phyloP scores from a whole-genome alignment of 495 filamentous ascomycete genomes.

The Penicillium turbatum region DNA sequence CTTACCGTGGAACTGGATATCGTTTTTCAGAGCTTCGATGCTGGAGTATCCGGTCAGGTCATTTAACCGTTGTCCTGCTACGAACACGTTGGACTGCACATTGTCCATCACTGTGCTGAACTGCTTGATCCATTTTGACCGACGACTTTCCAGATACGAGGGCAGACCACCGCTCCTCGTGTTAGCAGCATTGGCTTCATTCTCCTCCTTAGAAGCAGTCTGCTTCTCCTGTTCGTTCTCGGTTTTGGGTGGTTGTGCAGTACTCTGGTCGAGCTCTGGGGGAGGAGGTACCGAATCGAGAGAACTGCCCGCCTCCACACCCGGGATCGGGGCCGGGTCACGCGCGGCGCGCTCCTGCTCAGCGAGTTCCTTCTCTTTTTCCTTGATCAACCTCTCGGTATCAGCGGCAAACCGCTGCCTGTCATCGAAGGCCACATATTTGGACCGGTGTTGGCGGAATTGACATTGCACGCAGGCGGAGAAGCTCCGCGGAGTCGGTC shows the following conservation, averaged over 20 bases:
- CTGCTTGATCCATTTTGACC: slow-evolving; percentile 67
- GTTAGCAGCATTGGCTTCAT: not conserved
- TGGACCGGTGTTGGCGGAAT: slow-evolving; percentile 28
- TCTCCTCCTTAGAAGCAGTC: slow-evolving; percentile 5
- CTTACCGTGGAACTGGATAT: slow-evolving; percentile 66
- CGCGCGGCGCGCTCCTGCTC: slow-evolving; percentile 14
- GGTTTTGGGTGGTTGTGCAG: slow-evolving; percentile 4
- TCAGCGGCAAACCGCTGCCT: slow-evolving; percentile 16
- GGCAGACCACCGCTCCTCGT: slow-evolving; percentile 52
- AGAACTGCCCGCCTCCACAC: slow-evolving; percentile 23
- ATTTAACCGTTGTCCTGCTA: slow-evolving; percentile 83
- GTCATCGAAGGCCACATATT: slow-evolving; percentile 23
- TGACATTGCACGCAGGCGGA: slow-evolving; percentile 40
- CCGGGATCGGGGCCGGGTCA: slow-evolving; percentile 16
- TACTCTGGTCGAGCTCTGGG: slow-evolving; percentile 8
- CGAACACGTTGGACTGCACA: slow-evolving; percentile 76
- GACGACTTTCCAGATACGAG: slow-evolving; percentile 67
- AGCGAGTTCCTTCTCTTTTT: slow-evolving; percentile 9
- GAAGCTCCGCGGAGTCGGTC: slow-evolving; percentile 27
- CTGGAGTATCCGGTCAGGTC: slow-evolving; percentile 90
- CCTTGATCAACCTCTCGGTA: slow-evolving; percentile 16
- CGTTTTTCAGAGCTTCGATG: slow-evolving; percentile 78
- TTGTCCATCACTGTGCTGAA: slow-evolving; percentile 82
- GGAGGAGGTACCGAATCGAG: slow-evolving; percentile 8
- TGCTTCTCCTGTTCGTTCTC: slow-evolving; percentile 11